Evolutionary conservation across 306 rosid species (phyloP), one percentile per base, ranked within the genome.

Genomic region (Astragalus glycyphyllos): DNA sequence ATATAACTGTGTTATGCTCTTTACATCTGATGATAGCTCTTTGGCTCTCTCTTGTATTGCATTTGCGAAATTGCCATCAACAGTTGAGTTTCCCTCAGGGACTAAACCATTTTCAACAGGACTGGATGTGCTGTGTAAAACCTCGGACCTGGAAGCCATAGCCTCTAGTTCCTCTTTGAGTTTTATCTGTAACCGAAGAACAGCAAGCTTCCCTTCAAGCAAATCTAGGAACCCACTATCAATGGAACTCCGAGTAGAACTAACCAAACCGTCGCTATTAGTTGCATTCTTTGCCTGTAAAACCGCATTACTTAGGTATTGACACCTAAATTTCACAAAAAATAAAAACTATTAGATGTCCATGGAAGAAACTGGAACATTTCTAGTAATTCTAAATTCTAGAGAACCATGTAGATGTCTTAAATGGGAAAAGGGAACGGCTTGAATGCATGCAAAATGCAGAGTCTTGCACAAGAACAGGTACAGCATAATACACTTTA

Each of bases 151-250:
- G 55, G 90, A 86, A 76, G 86, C 92, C 68, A 87, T 44, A 62
- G 84, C 89, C 77, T 87, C 97, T 54, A 94, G 78, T 83, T 91
- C 96, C 68, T 91, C 92, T 83, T 86, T 91, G 77, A 91, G 80
- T 84, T 94, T 94, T 45, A 90, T 84, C 79, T 94, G 99, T 80
- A 94, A 91, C 80, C 84, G 92, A 72, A 94, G 99, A 81, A 94
- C 99, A 37, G 96, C 91, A 77, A 94, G 99, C 82, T 94, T 94
- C 84, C 97, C 99, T 85, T 94, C 99, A 72, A 94, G 86, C 82
- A 91, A 79, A 77, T 94, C 97, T 84, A 94, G 86, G 44, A 94
- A 79, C 29, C 99, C 99, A 83, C 68, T 80, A 65, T 94, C 96
- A 41, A 78, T 55, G 71, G 92, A 83, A 79, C 82, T 79, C 45